Percentiles rank a stretch among this genome's conserved stretches.
These are phyloP conservation scores for Neonectria faginata DNA, from an alignment of 2,329 filamentous ascomycete species.

Conservation along the genomic window DNA sequence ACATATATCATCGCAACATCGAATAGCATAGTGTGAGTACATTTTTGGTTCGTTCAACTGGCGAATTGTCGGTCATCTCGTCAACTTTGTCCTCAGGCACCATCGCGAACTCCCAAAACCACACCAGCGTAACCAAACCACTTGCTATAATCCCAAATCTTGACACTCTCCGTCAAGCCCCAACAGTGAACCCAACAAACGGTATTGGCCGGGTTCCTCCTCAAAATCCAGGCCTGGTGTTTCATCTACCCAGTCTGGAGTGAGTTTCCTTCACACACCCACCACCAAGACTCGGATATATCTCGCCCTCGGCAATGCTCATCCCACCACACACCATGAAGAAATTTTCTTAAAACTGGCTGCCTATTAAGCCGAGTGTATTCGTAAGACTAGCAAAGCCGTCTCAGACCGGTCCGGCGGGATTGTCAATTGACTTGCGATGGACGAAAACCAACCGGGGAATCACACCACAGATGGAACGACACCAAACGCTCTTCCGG, in stretches of 20 bases:
- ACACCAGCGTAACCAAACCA: neutral
- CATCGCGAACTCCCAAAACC: neutral
- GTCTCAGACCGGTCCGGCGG: conserved; percentile 1
- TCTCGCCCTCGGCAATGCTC: neutral
- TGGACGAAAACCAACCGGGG: conserved; percentile 27
- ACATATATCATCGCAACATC: rapidly evolving
- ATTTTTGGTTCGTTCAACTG: neutral
- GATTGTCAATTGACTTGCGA: conserved; percentile 11
- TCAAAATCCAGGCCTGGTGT: too few relatives aligned
- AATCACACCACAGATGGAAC: conserved; percentile 30
- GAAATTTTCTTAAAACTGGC: neutral
- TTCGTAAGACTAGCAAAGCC: neutral
- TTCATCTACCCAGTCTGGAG: neutral
- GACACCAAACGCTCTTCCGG: conserved; percentile 20
- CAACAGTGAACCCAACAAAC: neutral
- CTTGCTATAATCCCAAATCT: neutral
- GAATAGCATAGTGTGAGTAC: neutral
- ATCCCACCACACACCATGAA: neutral
- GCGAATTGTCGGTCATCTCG: neutral
- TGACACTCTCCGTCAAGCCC: too few relatives aligned
- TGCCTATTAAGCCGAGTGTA: neutral
- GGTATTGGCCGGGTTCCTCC: neutral
- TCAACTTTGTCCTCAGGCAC: neutral
- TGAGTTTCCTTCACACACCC: neutral
- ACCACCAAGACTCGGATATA: neutral